A percentile compares a stretch with the other conserved stretches of the same genome.
These are phyloP conservation scores for Rutstroemia sp. DNA, from an alignment of 2,329 filamentous ascomycete species.

Conservation along the genomic window DNA sequence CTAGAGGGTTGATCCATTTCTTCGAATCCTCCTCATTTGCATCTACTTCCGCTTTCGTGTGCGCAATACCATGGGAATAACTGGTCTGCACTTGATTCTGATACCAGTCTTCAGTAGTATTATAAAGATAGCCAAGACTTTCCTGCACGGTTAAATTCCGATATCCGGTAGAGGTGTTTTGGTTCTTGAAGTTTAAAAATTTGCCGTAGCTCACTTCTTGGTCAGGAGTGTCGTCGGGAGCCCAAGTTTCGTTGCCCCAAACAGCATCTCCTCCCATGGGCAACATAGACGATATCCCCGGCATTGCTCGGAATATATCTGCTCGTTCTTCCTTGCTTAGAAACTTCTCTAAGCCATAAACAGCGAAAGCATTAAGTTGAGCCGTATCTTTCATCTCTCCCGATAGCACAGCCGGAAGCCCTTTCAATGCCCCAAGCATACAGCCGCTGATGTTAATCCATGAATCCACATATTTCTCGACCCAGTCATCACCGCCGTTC, in stretches of 20 bases:
- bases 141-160: conserved; percentile 74
- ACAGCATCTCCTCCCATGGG: conserved; percentile 88
- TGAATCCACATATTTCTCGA: conserved; percentile 79
- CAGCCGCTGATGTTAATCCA: conserved; percentile 99
- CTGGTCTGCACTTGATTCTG: conserved; percentile 59
- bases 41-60: conserved; percentile 72
- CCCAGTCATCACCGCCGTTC: conserved; percentile 77
- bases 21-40: conserved; percentile 65
- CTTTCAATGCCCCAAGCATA: conserved; percentile 93
- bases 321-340: conserved; percentile 82
- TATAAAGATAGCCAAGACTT: conserved; percentile 70
- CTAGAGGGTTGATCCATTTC: conserved; percentile 95
- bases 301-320: conserved; percentile 94
- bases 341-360: conserved; percentile 95
- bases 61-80: conserved; percentile 86
- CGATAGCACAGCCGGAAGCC: conserved; percentile 79
- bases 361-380: conserved; percentile 90
- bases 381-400: conserved; percentile 99
- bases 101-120: conserved; percentile 82
- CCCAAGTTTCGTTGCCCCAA: conserved; percentile 86
- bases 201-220: conserved; percentile 71
- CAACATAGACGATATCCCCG: conserved; percentile 92
- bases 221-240: conserved; percentile 74
- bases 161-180: conserved; percentile 55
- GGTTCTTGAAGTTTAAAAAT: conserved; percentile 74